These are phyloP conservation scores for Cotoneaster glaucophyllus DNA, from an alignment of 306 rosid species.

Conservation along the genomic window DNA sequence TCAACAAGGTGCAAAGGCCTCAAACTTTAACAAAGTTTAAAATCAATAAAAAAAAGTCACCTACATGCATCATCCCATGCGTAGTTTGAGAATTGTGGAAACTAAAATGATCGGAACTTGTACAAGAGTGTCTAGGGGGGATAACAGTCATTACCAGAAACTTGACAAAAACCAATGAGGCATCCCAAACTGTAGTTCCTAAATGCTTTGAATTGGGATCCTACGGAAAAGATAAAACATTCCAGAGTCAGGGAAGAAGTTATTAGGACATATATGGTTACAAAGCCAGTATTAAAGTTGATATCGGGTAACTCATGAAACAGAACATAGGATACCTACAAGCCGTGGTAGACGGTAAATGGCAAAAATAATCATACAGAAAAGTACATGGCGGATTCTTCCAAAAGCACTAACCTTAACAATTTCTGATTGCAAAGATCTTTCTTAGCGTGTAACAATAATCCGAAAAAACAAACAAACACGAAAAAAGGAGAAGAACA, in stretches of 20 bases:
- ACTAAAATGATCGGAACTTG: not conserved
- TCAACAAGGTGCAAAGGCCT: not conserved
- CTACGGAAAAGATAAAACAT: constrained; percentile 30
- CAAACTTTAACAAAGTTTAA: not conserved
- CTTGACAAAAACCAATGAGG: constrained; percentile 82
- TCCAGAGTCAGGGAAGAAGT: constrained; percentile 18
- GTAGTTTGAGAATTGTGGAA: not conserved
- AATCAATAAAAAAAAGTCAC: not conserved
- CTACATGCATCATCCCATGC: not conserved
- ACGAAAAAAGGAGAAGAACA: not conserved
- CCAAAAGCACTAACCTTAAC: not conserved
- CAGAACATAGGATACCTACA: not conserved
- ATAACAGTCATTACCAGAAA: constrained; percentile 56
- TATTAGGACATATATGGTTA: not conserved
- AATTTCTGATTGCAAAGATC: not conserved
- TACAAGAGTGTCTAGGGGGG: constrained; percentile 9
- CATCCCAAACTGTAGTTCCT: constrained; percentile 98
- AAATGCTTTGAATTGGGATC: constrained; percentile 94
- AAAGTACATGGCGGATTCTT: not conserved
- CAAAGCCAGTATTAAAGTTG: not conserved
- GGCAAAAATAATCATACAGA: not conserved
- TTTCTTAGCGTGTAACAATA: not conserved
- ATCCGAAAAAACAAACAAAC: not conserved
- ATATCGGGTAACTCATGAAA: constrained; percentile 1
- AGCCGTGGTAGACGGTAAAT: not conserved